Evolutionary conservation across 108 stramenopile species (phyloP).

Genomic region (Hondaea fermentalgiana): DNA sequence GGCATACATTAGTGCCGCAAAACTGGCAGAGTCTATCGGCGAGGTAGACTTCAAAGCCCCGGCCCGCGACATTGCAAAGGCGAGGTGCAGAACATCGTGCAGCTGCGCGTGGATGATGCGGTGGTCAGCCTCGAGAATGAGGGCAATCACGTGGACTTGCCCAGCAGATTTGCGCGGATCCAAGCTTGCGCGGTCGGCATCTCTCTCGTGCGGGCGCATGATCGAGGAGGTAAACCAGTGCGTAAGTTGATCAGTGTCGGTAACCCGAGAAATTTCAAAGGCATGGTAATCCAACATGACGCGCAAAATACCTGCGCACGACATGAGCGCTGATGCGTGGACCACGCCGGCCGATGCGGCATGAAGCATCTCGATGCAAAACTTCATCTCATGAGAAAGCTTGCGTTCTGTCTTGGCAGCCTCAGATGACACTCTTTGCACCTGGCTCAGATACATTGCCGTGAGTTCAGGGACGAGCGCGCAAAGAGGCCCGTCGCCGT

Average conservation of each 20-base stretch:
- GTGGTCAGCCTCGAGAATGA: background rate
- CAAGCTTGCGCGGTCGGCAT: background rate
- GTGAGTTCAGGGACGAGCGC: background rate
- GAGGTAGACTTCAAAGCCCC: background rate
- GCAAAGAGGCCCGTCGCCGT: background rate
- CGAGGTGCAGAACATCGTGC: background rate
- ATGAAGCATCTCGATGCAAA: background rate
- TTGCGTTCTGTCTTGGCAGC: background rate
- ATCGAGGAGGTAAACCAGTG: background rate
- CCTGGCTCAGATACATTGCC: background rate
- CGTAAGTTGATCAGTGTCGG: background rate
- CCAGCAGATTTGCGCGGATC: background rate
- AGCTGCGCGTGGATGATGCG: background rate
- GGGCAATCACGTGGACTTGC: background rate
- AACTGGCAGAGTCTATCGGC: background rate
- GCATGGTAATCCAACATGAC: background rate
- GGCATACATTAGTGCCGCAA: background rate
- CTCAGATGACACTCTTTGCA: too few species aligned
- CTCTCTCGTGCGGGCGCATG: too few species aligned
- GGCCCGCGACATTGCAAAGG: background rate
- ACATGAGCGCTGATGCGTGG: background rate
- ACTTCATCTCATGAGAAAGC: background rate
- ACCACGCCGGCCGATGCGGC: background rate
- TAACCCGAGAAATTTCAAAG: background rate
- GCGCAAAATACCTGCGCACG: background rate